Percentiles rank a stretch among this genome's conserved stretches.
Evolutionary conservation across 208 protist genomes (phyloP).

Genomic region (Willaertia magna): DNA sequence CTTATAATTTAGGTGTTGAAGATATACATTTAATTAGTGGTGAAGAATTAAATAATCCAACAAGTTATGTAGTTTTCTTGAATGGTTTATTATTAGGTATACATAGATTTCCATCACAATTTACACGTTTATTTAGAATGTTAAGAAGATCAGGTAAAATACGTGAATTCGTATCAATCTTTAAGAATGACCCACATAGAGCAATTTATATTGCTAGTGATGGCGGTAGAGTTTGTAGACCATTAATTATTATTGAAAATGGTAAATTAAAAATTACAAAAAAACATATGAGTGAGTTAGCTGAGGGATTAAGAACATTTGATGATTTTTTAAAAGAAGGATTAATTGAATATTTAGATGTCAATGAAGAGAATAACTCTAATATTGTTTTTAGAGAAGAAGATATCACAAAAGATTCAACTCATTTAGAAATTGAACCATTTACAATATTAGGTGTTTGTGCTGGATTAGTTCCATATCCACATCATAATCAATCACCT

Average conservation of each 20-base stretch:
- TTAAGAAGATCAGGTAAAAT: constrained; percentile 51
- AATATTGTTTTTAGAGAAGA: constrained; percentile 81
- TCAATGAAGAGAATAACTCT: constrained; percentile 96
- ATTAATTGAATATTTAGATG: constrained; percentile 96
- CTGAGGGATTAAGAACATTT: constrained; percentile 20
- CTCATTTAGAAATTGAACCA: constrained; percentile 78
- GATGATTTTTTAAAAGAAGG: constrained; percentile 63
- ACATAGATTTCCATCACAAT: constrained; percentile 44
- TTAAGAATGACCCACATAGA: constrained; percentile 39
- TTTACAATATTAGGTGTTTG: constrained; percentile 64
- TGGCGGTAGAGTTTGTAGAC: constrained; percentile 75
- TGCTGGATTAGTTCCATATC: constrained; percentile 95
- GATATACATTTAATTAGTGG: constrained; percentile 52
- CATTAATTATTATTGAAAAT: constrained; percentile 82
- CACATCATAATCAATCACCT: constrained; percentile 99
- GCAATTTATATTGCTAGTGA: constrained; percentile 72
- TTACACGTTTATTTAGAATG: constrained; percentile 45
- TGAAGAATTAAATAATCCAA: constrained; percentile 47
- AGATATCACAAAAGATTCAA: constrained; percentile 64
- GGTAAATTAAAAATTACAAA: constrained; percentile 26
- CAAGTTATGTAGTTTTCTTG: constrained; percentile 51
- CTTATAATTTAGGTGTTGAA: constrained; percentile 48
- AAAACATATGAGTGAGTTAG: constrained; percentile 29
- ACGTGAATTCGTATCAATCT: constrained; percentile 60
- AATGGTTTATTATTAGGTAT: constrained; percentile 65